A percentile compares a stretch with the other conserved stretches of the same genome.
phyloP scores from a whole-genome alignment of 1,139 yeast genomes.

The Lodderomyces elongisporus region DNA sequence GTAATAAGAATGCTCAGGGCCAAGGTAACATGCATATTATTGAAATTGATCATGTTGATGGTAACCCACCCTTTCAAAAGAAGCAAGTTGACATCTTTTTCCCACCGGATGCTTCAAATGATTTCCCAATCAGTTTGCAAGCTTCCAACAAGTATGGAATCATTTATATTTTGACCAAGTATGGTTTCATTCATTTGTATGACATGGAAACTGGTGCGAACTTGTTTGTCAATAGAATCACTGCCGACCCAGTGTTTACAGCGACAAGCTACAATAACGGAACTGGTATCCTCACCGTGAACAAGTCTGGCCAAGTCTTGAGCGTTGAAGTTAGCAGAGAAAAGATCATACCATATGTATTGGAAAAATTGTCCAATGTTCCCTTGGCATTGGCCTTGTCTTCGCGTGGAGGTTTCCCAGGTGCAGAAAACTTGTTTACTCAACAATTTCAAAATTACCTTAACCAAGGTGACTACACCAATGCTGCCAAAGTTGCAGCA shows the following conservation, averaged over 20 bases:
- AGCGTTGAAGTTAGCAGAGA: constrained; percentile 86
- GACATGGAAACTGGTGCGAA: constrained; percentile 91
- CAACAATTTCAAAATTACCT: constrained; percentile 89
- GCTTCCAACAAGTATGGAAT: constrained; percentile 84
- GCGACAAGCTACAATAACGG: constrained; percentile 70
- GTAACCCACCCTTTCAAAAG: constrained; percentile 81
- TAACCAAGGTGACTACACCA: constrained; percentile 79
- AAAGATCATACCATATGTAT: constrained; percentile 83
- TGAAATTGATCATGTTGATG: constrained; percentile 91
- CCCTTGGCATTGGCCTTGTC: constrained; percentile 85
- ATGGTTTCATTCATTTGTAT: constrained; percentile 93
- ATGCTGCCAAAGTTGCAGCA: constrained; percentile 97
- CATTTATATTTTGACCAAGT: constrained; percentile 84
- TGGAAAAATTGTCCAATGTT: constrained; percentile 82
- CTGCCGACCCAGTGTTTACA: constrained; percentile 93
- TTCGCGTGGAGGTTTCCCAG: constrained; percentile 93
- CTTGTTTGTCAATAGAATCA: constrained; percentile 92
- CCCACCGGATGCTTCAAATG: constrained; percentile 95
- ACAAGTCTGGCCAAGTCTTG: constrained; percentile 92
- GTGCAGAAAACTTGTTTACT: constrained; percentile 86
- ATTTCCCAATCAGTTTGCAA: constrained; percentile 93
- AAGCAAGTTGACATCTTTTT: constrained; percentile 89
- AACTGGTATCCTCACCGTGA: constrained; percentile 87
- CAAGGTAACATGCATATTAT: constrained; percentile 88
- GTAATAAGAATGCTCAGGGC: constrained; percentile 80